These are phyloP conservation scores for Pseudogymnoascus sp. DNA, from an alignment of 2,329 filamentous ascomycete species.

Conservation along the genomic window DNA sequence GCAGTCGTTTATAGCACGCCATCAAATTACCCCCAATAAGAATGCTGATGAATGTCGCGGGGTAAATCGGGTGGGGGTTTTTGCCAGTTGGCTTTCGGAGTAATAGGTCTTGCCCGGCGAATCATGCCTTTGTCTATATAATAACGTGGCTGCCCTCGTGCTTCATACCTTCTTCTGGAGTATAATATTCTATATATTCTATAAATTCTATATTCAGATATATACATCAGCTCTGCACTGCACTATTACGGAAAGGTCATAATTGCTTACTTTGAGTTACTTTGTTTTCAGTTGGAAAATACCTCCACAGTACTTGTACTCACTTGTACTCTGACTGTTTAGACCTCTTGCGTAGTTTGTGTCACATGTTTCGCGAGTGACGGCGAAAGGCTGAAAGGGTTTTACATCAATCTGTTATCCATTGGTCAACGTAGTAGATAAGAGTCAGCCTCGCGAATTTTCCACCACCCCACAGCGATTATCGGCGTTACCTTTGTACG, in stretches of 20 bases:
- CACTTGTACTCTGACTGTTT: background rate
- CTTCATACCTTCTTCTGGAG: conserved; percentile 1
- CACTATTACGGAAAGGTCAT: conserved; percentile 1
- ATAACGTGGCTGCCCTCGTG: conserved; percentile 6
- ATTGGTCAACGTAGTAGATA: background rate
- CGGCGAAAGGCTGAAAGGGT: conserved; percentile 3
- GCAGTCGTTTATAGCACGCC: conserved; percentile 3
- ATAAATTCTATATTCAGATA: background rate
- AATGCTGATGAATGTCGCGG: conserved; percentile 5
- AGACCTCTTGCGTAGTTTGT: background rate
- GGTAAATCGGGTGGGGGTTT: conserved; percentile 5
- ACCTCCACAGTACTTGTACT: background rate
- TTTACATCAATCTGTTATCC: background rate
- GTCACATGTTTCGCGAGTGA: background rate
- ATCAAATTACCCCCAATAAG: conserved; percentile 2
- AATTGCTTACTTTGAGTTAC: background rate
- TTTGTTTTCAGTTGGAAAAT: background rate
- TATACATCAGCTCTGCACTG: background rate
- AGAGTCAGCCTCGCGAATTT: conserved; percentile 7
- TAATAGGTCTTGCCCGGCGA: conserved; percentile 2
- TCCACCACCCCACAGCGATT: conserved; percentile 4
- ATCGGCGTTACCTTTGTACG: background rate
- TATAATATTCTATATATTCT: background rate
- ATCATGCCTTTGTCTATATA: conserved; percentile 7
- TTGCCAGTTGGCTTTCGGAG: conserved; percentile 9